Base-by-base conservation (phyloP, 1,284 basidiomycete species). In the Rhodotorula sp. region DNA sequence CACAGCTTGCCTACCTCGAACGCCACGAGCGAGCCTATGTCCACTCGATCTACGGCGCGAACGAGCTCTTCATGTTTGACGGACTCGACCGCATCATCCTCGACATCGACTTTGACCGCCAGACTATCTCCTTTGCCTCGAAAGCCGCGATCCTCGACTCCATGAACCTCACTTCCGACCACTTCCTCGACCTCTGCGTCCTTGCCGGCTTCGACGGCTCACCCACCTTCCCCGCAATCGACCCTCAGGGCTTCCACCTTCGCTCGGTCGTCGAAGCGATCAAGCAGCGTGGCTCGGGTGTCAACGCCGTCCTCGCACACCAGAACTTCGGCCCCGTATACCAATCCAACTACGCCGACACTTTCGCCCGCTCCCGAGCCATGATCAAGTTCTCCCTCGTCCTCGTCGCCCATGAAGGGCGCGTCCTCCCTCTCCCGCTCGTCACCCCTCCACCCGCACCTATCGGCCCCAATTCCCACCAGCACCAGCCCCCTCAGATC, bases 381-480 rank as follows among this genome's bases (percentile, higher is more conserved):
- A 93, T 96, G 85, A 88, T 99, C 84, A 94, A 92, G 80, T 96
- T 89, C 81, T 90, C 91, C 5, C 86, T 99, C 67, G 88, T 99
- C 73, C 84, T 98, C 68, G 90, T 90, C 24, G 91, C 92, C 20
- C 94, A 98, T 61, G 81, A 83, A 78, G 96, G 95, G 22, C 84
- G 84, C 17, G 94, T 96, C 34, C 82, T 89, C 30, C 94, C 96
- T 6, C 86, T 99, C 51, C 92, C 94, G 0, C 84, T 98, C 44
- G 90, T 90, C 13, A 83, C 91, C 65, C 82, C 82, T 27, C 80
- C 81, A 2, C 76, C 79, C 36, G 82, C 85, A 27, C 84, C 24
- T 76, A 80, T 69, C 63, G 63, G 68, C 61, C 68, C 49, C 85
- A 44, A 47, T 39, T 29, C 61, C 4, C 58, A 66, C 27, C 46